Conservation (phyloP, 73 alveolate species). For the Paramecium biaurelia region DNA sequence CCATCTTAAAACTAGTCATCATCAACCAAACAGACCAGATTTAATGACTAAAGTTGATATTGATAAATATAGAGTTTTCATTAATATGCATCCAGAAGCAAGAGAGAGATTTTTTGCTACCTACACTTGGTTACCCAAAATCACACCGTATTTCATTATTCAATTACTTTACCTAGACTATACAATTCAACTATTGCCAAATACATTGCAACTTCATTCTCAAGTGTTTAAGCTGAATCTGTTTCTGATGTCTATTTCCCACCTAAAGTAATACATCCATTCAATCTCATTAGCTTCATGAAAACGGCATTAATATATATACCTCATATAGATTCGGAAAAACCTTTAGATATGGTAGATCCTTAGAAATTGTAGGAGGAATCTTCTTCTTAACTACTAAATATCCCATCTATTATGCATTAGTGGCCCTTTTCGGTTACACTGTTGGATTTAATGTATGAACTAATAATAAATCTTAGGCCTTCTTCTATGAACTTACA, state of each 20-base stretch:
- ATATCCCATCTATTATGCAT: neutral
- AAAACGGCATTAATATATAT: neutral
- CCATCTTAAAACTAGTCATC: neutral
- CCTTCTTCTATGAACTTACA: conserved; percentile 57
- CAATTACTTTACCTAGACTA: neutral
- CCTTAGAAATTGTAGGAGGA: neutral
- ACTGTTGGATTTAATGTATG: neutral
- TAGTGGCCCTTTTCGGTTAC: neutral
- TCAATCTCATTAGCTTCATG: neutral
- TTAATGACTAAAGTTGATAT: neutral
- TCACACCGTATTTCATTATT: neutral
- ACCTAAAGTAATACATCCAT: neutral
- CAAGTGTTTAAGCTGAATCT: neutral
- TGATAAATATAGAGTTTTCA: neutral
- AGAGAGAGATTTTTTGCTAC: conserved; percentile 11
- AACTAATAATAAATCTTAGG: conserved; percentile 12
- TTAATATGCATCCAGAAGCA: neutral
- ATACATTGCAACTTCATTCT: conserved; percentile 1
- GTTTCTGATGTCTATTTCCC: conserved; percentile 46
- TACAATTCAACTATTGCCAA: neutral
- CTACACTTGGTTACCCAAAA: neutral
- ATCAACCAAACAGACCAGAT: conserved; percentile 2
- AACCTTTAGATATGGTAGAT: conserved; percentile 8
- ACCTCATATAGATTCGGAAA: conserved; percentile 20
- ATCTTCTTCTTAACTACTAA: neutral